Conservation (phyloP, 1,139 yeast genomes). For the Debaryomyces coudertii region DNA sequence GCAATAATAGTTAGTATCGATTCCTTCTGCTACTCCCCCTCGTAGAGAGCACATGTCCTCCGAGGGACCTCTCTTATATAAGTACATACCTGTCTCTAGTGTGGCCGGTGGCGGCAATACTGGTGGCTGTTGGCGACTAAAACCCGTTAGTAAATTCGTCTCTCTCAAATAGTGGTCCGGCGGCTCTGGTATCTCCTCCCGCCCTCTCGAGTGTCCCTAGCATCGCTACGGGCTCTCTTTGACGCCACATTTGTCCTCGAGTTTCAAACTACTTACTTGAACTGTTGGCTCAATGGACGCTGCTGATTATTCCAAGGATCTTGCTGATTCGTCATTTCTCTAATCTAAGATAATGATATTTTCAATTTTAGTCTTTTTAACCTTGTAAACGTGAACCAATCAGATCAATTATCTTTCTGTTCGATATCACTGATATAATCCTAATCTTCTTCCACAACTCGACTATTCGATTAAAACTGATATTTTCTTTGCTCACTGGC, state of each 20-base stretch:
- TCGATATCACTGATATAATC: background rate
- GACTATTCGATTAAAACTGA: constrained; percentile 1
- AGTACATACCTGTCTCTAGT: constrained; percentile 50
- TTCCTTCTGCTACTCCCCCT: background rate
- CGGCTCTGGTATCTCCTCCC: background rate
- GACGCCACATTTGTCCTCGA: background rate
- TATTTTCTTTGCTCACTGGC: constrained; percentile 1
- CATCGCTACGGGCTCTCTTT: background rate
- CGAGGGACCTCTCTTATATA: background rate
- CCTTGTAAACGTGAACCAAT: constrained; percentile 8
- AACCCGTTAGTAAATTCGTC: constrained; percentile 10
- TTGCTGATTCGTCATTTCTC: constrained; percentile 44
- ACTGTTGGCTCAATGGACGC: constrained; percentile 49
- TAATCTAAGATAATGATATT: constrained; percentile 1
- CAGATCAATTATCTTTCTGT: background rate
- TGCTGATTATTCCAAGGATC: constrained; percentile 51
- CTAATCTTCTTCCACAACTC: constrained; percentile 5
- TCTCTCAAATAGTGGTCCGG: background rate
- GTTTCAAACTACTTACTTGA: constrained; percentile 42
- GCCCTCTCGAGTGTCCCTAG: background rate
- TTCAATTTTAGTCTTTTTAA: constrained; percentile 7
- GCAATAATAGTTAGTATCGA: constrained; percentile 22
- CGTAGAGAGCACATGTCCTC: background rate
- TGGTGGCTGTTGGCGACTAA: constrained; percentile 53
- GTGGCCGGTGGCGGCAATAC: constrained; percentile 61